phyloP scores from a whole-genome alignment of 306 rosid genomes.

The Glycine latifolia region DNA sequence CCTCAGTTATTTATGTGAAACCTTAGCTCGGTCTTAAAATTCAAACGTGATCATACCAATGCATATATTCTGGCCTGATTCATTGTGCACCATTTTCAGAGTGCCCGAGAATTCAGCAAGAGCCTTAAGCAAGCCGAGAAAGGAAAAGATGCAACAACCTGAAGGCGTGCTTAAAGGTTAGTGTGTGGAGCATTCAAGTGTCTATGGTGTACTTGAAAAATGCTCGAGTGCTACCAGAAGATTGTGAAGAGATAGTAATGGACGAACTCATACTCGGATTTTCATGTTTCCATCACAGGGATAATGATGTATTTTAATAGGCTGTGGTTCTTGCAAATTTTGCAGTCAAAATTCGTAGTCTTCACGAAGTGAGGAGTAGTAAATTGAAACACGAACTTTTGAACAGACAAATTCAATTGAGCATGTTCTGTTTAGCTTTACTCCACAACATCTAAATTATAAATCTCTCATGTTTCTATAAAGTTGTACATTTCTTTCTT shows the following conservation, averaged over 20 bases:
- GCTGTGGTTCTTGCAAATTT: constrained; percentile 61
- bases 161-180: constrained; percentile 52
- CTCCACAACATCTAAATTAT: constrained; percentile 41
- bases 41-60: constrained; percentile 18
- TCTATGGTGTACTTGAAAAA: constrained; percentile 48
- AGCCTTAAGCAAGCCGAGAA: constrained; percentile 63
- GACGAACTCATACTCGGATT: constrained; percentile 49
- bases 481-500: neutral
- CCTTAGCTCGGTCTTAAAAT: constrained; percentile 22
- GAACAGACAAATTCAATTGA: constrained; percentile 44
- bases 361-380: constrained; percentile 46
- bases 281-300: constrained; percentile 52
- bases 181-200: constrained; percentile 46
- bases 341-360: constrained; percentile 51
- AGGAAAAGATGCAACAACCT: constrained; percentile 56
- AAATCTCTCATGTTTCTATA: neutral
- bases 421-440: constrained; percentile 32
- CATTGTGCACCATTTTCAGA: constrained; percentile 55
- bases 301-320: constrained; percentile 59
- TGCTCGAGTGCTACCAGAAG: constrained; percentile 53
- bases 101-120: constrained; percentile 72
- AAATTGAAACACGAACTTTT: constrained; percentile 52
- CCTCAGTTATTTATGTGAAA: neutral
- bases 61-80: constrained; percentile 27
- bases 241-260: constrained; percentile 59